Conservation (phyloP, 257 asterid genomes). For the Mentha longifolia region DNA sequence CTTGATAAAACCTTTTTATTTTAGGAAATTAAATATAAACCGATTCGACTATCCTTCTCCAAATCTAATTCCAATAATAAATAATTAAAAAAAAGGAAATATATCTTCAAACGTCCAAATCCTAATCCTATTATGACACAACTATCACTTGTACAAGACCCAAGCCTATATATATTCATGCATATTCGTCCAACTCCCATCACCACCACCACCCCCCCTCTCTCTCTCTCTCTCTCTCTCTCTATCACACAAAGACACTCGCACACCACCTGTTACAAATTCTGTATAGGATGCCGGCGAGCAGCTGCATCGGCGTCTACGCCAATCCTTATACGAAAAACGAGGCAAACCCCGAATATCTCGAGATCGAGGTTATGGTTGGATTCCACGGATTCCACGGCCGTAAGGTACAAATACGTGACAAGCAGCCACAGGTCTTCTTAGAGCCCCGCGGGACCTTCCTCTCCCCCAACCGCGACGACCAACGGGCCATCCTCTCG, state of each 20-base stretch:
- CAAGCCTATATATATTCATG: not conserved
- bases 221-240: not conserved
- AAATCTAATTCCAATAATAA: too few relatives aligned
- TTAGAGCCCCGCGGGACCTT: not conserved
- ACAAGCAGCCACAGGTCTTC: too few relatives aligned
- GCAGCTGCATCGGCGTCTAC: constrained; percentile 6
- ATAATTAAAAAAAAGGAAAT: too few relatives aligned
- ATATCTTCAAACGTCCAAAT: too few relatives aligned
- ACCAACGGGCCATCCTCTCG: not conserved
- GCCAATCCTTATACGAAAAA: not conserved
- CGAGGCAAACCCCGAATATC: not conserved
- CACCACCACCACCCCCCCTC: not conserved
- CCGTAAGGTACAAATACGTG: too few relatives aligned
- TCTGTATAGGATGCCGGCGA: not conserved
- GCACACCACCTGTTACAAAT: too few relatives aligned
- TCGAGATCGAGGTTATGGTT: not conserved
- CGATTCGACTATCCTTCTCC: too few relatives aligned
- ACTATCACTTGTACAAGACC: not conserved
- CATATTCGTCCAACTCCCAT: not conserved
- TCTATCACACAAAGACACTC: too few relatives aligned
- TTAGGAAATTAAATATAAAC: too few relatives aligned
- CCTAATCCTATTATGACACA: not conserved
- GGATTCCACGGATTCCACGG: not conserved
- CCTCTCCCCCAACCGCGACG: not conserved
- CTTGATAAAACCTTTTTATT: too few relatives aligned